Base-by-base conservation (phyloP, 306 rosid genomes). In the Arachis stenosperma region DNA sequence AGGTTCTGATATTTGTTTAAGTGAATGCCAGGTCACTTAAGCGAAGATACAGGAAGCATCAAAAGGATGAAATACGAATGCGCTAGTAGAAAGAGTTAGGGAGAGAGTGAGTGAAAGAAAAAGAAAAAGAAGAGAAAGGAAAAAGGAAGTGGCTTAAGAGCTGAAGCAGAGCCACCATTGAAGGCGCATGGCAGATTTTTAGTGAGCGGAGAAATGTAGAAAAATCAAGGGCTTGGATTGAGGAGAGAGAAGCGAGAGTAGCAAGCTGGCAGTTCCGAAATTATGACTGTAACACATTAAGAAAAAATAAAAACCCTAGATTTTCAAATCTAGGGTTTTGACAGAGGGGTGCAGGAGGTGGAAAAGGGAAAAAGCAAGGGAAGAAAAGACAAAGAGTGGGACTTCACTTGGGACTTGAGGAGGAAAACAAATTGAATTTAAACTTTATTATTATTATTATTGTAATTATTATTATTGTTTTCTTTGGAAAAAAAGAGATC, bases 261-360 rank as follows among this genome's bases (percentile, higher is more conserved):
- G 72, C 4, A 78, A 52, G 66, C 61, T 61, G 67, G 78, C 10
- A 59, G 55, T 30, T 43, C 30, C 40, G n/a, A 67, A 80, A 70
- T 71, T 70, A 81, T 51, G 79, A 74, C 71, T 46, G 61, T 61
- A 51, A 76, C 79, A 65, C 82, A 59, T 17, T 29, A 60, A 46
- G 71, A 78, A 75, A 89, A 82, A 89, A 82, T 73, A 81, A 86
- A 86, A 88, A 91, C 91, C 95, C 91, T 91, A 89, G 96, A 88
- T 60, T 91, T 85, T 9, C 0, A 86, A 87, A 82, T 81, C 88
- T 86, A 89, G 92, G 96, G 92, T 82, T 94, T 89, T 86, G 89
- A 80, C 61, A 76, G 79, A 79, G 61, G 76, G 88, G 81, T 82
- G 89, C 82, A 83, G 86, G 67, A 52, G 77, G 75, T 46, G 86